phyloP scores from a whole-genome alignment of 1,139 yeast species.

The Scheffersomyces quercinus region DNA sequence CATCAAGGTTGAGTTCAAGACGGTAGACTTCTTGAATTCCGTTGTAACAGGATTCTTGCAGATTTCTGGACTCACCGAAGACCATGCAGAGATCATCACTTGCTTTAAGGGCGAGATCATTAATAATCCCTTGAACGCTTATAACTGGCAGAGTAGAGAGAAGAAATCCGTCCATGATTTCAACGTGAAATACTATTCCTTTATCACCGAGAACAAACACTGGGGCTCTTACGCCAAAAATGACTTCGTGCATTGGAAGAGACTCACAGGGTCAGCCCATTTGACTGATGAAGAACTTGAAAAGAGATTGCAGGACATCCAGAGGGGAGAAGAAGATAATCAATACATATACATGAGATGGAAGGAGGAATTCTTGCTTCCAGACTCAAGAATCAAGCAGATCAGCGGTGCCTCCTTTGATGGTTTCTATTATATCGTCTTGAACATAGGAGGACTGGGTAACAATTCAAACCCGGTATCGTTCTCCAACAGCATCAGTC shows the following conservation, averaged over 20 bases:
- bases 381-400: constrained; percentile 69
- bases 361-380: constrained; percentile 87
- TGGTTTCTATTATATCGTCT: constrained; percentile 86
- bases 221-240: constrained; percentile 69
- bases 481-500: constrained; percentile 11
- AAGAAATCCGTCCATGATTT: constrained; percentile 25
- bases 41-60: constrained; percentile 75
- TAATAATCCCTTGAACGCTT: constrained; percentile 47
- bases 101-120: constrained; percentile 87
- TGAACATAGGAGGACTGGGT: constrained; percentile 58
- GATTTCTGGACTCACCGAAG: constrained; percentile 76
- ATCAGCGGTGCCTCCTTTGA: constrained; percentile 86
- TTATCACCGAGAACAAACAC: constrained; percentile 38
- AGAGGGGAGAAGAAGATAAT: constrained; percentile 29
- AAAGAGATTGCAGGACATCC: constrained; percentile 28
- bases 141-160: constrained; percentile 17
- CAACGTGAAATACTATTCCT: constrained; percentile 35
- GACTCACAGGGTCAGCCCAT: constrained; percentile 53
- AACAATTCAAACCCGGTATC: constrained; percentile 5
- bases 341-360: constrained; percentile 83
- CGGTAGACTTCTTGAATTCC: constrained; percentile 63
- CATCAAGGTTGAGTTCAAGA: constrained; percentile 70
- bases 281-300: constrained; percentile 25
- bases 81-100: constrained; percentile 78
- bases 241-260: constrained; percentile 86